These are phyloP conservation scores for Eucalyptus regnans DNA, from an alignment of 345 rosid genomes.

Conservation along the genomic window DNA sequence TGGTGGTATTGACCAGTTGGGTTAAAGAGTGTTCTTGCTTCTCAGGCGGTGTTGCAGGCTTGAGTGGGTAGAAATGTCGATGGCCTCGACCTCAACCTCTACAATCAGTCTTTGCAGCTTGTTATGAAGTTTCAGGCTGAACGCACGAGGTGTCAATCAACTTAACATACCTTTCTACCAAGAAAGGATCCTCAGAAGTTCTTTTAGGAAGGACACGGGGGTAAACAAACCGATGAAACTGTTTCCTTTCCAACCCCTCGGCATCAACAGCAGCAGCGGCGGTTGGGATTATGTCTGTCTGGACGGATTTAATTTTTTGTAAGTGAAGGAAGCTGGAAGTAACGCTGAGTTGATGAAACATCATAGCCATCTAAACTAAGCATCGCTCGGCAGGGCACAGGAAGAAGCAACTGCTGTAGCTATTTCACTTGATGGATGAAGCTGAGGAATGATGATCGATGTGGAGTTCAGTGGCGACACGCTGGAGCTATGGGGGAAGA, in stretches of 20 bases:
- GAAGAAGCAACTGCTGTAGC: too few relatives aligned
- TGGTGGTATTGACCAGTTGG: too few relatives aligned
- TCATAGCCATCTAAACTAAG: too few relatives aligned
- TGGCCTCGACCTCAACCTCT: conserved; percentile 69
- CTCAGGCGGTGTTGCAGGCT: conserved; percentile 60
- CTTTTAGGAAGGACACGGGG: background rate
- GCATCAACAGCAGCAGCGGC: background rate
- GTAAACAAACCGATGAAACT: background rate
- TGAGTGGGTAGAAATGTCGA: conserved; percentile 77
- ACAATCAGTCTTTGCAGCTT: conserved; percentile 47
- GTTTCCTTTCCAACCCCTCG: background rate
- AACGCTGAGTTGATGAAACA: background rate
- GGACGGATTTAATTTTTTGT: background rate
- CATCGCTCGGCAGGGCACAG: too few relatives aligned
- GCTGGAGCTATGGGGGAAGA: too few relatives aligned
- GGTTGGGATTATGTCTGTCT: background rate
- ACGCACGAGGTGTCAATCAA: background rate
- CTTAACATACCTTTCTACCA: background rate
- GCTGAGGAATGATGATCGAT: too few relatives aligned
- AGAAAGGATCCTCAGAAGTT: background rate
- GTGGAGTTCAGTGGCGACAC: too few relatives aligned
- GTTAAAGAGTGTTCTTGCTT: background rate
- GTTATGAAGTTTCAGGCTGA: conserved; percentile 49
- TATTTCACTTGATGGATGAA: too few relatives aligned
- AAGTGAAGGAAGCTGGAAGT: background rate